Evolutionary conservation across 441 rosid species (phyloP), one percentile per base, ranked within the genome.

Genomic region (Pelargonium australe): DNA sequence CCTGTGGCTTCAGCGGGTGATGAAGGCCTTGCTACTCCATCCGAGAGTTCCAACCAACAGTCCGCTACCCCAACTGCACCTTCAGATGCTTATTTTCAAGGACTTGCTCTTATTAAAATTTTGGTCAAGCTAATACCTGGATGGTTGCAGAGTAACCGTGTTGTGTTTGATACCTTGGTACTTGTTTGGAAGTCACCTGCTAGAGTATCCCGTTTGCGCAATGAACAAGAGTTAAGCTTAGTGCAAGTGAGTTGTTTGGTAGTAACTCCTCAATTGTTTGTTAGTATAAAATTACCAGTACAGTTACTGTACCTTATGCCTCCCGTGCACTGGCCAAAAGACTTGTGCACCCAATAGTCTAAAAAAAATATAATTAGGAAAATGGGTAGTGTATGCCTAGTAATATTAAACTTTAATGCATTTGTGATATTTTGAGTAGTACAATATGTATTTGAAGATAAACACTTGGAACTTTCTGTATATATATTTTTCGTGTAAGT

Each of bases 101-200:
- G 99, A 71, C 99, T 95, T 76, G 87, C 88, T 68, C 96, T 95
- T 60, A 73, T 92, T 76, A 95, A 95, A 80, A 87, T 88, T 16
- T 78, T 95, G 87, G 96, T 89, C 72, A 95, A 92, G 70, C 76
- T 92, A 80, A 80, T 95, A 72, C 98, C 97, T 70, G 78, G 85
- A 64, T 95, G 99, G 99, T 82, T 95, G 84, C 98, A 87, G 80
- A 88, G 84, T 78, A 95, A 95, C 70, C 87, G 80, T 68, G 40
- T 55, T 55, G 98, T 95, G 71, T 92, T 92, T 85, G 98, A 95
- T 77, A 83, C 95, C 20, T 76, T 95, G 80, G 87, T 83, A 65
- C 86, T 78, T 80, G 82, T 95, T 68, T 95, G 99, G 99, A 95
- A 95, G 75, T 95, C 99, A 51, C 89, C 88, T 47, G 87, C 82